A percentile compares a stretch with the other conserved stretches of the same genome.
Conservation (phyloP, 2,329 filamentous ascomycete species). For the Fusarium brevicatenulatum region DNA sequence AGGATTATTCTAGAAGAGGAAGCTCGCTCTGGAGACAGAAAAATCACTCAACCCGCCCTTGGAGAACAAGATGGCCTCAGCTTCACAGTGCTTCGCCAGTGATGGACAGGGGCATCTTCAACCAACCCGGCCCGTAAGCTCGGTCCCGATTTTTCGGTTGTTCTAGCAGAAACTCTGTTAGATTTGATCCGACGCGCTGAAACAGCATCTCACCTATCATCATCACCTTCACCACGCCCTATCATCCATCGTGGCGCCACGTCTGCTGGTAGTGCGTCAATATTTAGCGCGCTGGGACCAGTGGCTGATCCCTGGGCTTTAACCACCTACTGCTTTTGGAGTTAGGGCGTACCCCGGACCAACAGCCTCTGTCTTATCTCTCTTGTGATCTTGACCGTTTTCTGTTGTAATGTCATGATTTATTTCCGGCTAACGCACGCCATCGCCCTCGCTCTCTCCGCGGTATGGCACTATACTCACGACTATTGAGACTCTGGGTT, state of each 20-base stretch:
- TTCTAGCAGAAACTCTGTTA: not conserved
- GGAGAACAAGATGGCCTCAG: not conserved
- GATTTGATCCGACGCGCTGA: not conserved
- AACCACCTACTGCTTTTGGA: constrained; percentile 10
- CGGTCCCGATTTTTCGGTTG: not conserved
- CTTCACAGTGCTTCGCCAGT: not conserved
- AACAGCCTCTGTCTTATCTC: not conserved
- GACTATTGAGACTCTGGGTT: not conserved
- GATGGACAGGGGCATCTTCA: constrained; percentile 1
- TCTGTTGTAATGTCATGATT: not conserved
- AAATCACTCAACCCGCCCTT: not conserved
- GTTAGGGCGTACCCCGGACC: constrained; percentile 1
- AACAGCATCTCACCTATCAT: not conserved
- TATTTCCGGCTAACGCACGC: constrained; percentile 7
- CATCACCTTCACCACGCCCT: not conserved
- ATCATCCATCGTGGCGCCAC: constrained; percentile 17
- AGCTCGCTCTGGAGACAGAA: not conserved
- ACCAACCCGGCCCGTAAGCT: not conserved
- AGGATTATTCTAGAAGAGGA: constrained; percentile 3
- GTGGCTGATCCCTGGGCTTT: constrained; percentile 3
- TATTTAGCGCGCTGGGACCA: not conserved
- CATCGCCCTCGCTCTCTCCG: not conserved
- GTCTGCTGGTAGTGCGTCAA: not conserved
- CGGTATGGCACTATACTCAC: not conserved
- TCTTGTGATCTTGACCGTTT: constrained; percentile 6